Conservation (phyloP, 345 rosid species). For the Gossypium raimondii region DNA sequence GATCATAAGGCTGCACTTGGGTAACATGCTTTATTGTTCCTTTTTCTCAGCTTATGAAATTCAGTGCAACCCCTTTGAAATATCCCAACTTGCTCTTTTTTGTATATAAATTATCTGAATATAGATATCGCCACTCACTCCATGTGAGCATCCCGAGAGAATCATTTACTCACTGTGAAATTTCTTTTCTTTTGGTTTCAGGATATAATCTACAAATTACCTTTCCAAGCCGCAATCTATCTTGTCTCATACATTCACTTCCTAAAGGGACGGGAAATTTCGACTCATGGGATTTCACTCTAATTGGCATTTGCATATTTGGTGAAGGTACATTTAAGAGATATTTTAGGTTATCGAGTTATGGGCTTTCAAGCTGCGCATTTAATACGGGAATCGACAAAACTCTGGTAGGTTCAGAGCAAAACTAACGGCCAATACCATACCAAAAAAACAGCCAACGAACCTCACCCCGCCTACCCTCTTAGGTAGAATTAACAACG, state of each 20-base stretch:
- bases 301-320: too few species aligned
- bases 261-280: background rate
- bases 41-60: background rate
- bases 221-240: background rate
- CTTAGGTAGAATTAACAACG: background rate
- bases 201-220: background rate
- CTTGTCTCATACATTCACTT: too few species aligned
- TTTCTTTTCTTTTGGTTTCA: background rate
- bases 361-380: background rate
- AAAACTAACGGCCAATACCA: background rate
- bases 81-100: background rate
- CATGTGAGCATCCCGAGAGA: background rate
- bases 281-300: too few species aligned
- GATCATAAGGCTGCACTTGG: background rate
- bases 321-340: too few species aligned
- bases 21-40: conserved; percentile 3
- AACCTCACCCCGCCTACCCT: background rate
- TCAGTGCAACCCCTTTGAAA: conserved; percentile 2
- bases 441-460: background rate
- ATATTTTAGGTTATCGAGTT: too few species aligned
- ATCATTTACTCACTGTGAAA: background rate
- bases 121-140: too few species aligned
- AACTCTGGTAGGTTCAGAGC: background rate
- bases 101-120: too few species aligned
- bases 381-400: background rate